Conservation (phyloP, 1,139 yeast species). For the Blastobotrys indianensis region DNA sequence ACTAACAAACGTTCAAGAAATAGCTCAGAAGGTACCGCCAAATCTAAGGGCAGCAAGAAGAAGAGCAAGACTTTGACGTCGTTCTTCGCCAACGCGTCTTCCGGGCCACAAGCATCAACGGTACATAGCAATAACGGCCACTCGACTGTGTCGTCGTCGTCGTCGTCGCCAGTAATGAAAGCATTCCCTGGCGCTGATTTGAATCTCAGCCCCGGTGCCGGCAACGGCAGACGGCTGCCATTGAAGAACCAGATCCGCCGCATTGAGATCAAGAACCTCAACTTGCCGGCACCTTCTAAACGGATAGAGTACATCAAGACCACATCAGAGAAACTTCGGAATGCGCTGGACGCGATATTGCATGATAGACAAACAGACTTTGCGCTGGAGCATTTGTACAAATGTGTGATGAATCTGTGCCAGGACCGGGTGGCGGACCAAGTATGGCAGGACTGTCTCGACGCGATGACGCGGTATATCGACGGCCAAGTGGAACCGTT, state of each 20-base stretch:
- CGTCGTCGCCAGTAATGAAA: constrained; percentile 8
- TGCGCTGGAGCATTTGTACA: constrained; percentile 33
- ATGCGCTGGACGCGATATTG: constrained; percentile 24
- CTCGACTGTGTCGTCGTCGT: too few relatives aligned
- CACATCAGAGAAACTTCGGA: constrained; percentile 18
- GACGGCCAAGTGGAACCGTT: constrained; percentile 11
- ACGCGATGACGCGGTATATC: constrained; percentile 17
- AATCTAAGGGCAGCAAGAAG: too few relatives aligned
- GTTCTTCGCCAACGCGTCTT: too few relatives aligned
- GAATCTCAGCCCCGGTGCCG: constrained; percentile 8
- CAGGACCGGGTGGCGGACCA: constrained; percentile 29
- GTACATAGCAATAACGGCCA: too few relatives aligned
- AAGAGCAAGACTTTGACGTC: too few relatives aligned
- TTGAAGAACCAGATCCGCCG: constrained; percentile 14
- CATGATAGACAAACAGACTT: constrained; percentile 14
- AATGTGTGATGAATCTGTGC: constrained; percentile 36
- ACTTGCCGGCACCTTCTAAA: constrained; percentile 1
- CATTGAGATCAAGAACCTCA: constrained; percentile 16
- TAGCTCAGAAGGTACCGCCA: too few relatives aligned
- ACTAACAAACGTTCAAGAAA: too few relatives aligned
- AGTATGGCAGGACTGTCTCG: constrained; percentile 24
- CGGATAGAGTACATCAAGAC: constrained; percentile 20
- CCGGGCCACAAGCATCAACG: too few relatives aligned
- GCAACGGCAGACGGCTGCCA: constrained; percentile 9
- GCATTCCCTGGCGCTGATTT: constrained; percentile 17